These are phyloP conservation scores for Thelonectria rubi DNA, from an alignment of 2,329 filamentous ascomycete genomes.

Conservation along the genomic window DNA sequence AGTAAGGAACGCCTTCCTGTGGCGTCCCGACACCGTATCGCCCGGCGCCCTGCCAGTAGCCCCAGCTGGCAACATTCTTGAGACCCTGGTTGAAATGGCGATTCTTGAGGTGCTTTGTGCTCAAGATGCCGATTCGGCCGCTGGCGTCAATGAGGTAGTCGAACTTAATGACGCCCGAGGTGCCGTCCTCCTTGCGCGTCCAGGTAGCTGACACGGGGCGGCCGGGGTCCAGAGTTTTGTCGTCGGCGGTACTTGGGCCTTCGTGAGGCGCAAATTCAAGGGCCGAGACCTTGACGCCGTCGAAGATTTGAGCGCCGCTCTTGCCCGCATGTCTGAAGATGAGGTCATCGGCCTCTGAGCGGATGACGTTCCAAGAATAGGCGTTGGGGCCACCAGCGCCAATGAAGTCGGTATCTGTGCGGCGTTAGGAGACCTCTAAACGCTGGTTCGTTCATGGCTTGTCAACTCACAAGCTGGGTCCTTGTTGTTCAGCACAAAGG, in stretches of 20 bases:
- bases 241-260: neutral
- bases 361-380: slow-evolving; percentile 56
- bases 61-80: slow-evolving; percentile 61
- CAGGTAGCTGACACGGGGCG: slow-evolving; percentile 50
- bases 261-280: slow-evolving; percentile 28
- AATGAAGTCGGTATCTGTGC: slow-evolving; percentile 52
- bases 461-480: slow-evolving; percentile 46
- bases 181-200: slow-evolving; percentile 45
- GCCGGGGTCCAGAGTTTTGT: slow-evolving; percentile 32
- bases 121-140: slow-evolving; percentile 55
- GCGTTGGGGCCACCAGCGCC: slow-evolving; percentile 47
- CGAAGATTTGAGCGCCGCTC: slow-evolving; percentile 52
- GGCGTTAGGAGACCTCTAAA: neutral
- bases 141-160: slow-evolving; percentile 60
- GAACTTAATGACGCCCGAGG: slow-evolving; percentile 52
- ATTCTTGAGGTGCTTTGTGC: slow-evolving; percentile 60
- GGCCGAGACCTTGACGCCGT: slow-evolving; percentile 48
- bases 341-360: slow-evolving; percentile 56
- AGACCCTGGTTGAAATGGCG: slow-evolving; percentile 56
- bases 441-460: neutral
- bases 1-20: slow-evolving; percentile 51
- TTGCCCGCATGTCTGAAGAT: slow-evolving; percentile 53
- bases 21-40: slow-evolving; percentile 48
- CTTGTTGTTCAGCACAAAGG: slow-evolving; percentile 49
- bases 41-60: slow-evolving; percentile 53